Conservation (phyloP, 345 rosid species). For the Citrus mangshanensis region DNA sequence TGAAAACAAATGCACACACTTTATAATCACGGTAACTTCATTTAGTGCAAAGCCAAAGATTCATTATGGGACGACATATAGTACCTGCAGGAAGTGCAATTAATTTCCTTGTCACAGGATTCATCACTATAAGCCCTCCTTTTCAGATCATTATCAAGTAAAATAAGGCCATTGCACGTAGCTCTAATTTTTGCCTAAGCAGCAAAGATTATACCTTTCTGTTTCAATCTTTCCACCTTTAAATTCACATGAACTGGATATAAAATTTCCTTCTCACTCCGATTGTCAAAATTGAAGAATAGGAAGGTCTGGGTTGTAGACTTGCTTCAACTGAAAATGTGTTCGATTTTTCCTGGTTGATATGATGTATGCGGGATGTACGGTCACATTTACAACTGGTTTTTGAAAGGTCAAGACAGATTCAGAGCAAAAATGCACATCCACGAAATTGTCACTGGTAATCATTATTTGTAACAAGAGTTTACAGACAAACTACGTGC, state of each 20-base stretch:
- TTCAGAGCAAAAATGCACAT: conserved; percentile 36
- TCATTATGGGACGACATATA: conserved; percentile 17
- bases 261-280: background rate
- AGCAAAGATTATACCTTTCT: conserved; percentile 30
- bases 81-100: conserved; percentile 44
- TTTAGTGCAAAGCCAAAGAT: conserved; percentile 43
- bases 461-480: conserved; percentile 38
- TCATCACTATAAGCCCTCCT: conserved; percentile 48
- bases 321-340: conserved; percentile 34
- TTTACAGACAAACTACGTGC: conserved; percentile 40
- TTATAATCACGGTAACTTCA: conserved; percentile 32
- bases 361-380: too few species aligned
- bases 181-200: conserved; percentile 40
- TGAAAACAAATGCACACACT: conserved; percentile 45
- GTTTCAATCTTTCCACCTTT: conserved; percentile 26
- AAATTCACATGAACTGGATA: conserved; percentile 34
- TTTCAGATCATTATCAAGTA: conserved; percentile 39
- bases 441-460: conserved; percentile 27
- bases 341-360: conserved; percentile 11
- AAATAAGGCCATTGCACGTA: conserved; percentile 43
- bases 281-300: conserved; percentile 24
- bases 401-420: conserved; percentile 38
- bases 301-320: conserved; percentile 4
- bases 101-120: conserved; percentile 49
- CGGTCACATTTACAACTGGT: background rate